Conservation (phyloP, 1,139 yeast species). For the Geotrichum candidum region DNA sequence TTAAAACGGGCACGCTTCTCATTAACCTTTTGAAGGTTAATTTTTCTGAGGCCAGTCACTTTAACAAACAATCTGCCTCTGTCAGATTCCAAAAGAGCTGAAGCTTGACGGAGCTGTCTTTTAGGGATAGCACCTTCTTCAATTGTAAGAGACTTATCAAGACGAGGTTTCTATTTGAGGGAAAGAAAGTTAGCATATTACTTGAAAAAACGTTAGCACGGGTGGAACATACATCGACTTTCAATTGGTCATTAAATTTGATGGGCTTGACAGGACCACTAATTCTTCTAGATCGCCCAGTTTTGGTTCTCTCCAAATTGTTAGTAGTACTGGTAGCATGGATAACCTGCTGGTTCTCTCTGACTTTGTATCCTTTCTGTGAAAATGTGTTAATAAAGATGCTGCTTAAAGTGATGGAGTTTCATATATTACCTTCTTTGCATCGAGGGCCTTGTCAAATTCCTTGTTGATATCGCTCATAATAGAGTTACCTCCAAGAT, state of each 20-base stretch:
- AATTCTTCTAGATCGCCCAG: constrained; percentile 19
- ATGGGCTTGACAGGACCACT: constrained; percentile 26
- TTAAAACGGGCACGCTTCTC: constrained; percentile 59
- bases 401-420: not conserved
- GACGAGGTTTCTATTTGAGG: not conserved
- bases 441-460: constrained; percentile 34
- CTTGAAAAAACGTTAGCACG: not conserved
- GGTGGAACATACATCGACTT: not conserved
- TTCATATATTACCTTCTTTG: constrained; percentile 26
- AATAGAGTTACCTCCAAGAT: constrained; percentile 34
- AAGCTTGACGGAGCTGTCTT: not conserved
- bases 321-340: constrained; percentile 28
- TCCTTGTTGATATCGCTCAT: constrained; percentile 39
- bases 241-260: constrained; percentile 16
- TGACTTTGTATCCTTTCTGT: constrained; percentile 34
- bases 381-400: not conserved
- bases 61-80: constrained; percentile 70
- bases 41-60: constrained; percentile 52
- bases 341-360: constrained; percentile 32
- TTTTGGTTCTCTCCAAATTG: constrained; percentile 9
- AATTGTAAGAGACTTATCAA: not conserved
- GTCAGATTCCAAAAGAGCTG: constrained; percentile 39
- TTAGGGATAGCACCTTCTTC: not conserved
- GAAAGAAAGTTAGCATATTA: not conserved
- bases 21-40: constrained; percentile 50